A percentile compares a stretch with the other conserved stretches of the same genome.
Conservation (phyloP, 768 basidiomycete species). For the Lentinula boryana region DNA sequence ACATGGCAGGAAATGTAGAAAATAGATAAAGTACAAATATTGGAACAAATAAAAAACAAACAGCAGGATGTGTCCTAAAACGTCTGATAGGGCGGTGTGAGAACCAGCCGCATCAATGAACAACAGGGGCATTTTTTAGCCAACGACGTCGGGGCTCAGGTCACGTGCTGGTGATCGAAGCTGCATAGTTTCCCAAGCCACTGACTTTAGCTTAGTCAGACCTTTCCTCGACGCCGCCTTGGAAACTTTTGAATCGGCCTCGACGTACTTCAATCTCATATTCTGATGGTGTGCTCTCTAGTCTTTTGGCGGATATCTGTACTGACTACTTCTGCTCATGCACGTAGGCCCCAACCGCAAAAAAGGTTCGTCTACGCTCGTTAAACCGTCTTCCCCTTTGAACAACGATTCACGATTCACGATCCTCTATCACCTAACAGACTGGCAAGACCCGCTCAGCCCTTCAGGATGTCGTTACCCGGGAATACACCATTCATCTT, state of each 20-base stretch:
- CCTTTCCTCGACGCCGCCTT: neutral
- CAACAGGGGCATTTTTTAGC: too few relatives aligned
- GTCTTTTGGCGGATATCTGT: neutral
- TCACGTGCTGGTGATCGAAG: neutral
- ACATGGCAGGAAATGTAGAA: too few relatives aligned
- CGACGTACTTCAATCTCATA: neutral
- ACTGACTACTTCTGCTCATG: neutral
- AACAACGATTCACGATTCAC: neutral
- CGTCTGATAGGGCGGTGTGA: too few relatives aligned
- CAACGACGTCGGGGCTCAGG: too few relatives aligned
- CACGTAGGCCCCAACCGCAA: neutral
- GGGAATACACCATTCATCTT: slow-evolving; percentile 98
- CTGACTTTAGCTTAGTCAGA: neutral
- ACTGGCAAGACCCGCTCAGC: slow-evolving; percentile 87
- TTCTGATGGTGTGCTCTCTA: neutral
- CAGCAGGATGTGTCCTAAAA: too few relatives aligned
- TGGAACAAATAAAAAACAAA: too few relatives aligned
- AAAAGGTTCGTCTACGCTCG: neutral
- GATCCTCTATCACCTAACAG: slow-evolving; percentile 19
- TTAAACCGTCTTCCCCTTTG: too few relatives aligned
- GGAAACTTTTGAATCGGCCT: neutral
- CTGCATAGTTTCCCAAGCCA: neutral
- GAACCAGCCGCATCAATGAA: too few relatives aligned
- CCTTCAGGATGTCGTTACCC: slow-evolving; percentile 95
- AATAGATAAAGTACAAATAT: too few relatives aligned